Conservation (phyloP, 208 protist genomes). For the Jaenimonas drosophilae region DNA sequence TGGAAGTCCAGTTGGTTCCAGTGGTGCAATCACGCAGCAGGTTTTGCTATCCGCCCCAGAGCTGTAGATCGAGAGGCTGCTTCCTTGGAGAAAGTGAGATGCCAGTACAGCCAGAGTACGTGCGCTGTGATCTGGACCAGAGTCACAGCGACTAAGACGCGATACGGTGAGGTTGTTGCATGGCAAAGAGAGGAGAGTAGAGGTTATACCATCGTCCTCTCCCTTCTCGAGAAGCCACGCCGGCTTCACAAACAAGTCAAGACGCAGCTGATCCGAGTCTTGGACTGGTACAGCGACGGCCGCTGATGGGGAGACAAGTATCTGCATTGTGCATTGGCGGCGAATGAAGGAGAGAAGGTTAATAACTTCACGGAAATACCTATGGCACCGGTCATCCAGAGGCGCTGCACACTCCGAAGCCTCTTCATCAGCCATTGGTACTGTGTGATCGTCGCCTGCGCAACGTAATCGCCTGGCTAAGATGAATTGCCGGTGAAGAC, state of each 20-base stretch:
- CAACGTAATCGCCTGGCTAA: too few relatives aligned
- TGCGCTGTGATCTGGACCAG: slow-evolving; percentile 23
- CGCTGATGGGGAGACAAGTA: neutral
- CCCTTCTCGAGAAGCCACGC: slow-evolving; percentile 32
- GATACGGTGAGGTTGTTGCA: slow-evolving; percentile 8
- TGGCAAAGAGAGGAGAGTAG: slow-evolving; percentile 27
- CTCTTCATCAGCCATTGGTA: neutral
- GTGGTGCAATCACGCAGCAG: slow-evolving; percentile 51
- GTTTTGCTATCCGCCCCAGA: slow-evolving; percentile 8
- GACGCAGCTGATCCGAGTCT: slow-evolving; percentile 2
- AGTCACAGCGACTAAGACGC: slow-evolving; percentile 23
- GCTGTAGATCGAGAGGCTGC: slow-evolving; percentile 55
- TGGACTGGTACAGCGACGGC: neutral
- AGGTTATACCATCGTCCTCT: slow-evolving; percentile 63
- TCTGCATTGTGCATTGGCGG: neutral
- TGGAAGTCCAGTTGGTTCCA: slow-evolving; percentile 36
- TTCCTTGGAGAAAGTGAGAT: slow-evolving; percentile 64
- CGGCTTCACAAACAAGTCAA: slow-evolving; percentile 37
- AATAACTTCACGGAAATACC: slow-evolving; percentile 21
- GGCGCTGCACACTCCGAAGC: neutral
- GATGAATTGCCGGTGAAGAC: too few relatives aligned
- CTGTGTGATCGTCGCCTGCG: too few relatives aligned
- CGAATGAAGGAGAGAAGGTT: slow-evolving; percentile 8
- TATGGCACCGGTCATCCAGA: slow-evolving; percentile 6
- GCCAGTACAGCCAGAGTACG: slow-evolving; percentile 64